Evolutionary conservation across 805 yeast species (phyloP).

Genomic region (Metschnikowia continentalis): DNA sequence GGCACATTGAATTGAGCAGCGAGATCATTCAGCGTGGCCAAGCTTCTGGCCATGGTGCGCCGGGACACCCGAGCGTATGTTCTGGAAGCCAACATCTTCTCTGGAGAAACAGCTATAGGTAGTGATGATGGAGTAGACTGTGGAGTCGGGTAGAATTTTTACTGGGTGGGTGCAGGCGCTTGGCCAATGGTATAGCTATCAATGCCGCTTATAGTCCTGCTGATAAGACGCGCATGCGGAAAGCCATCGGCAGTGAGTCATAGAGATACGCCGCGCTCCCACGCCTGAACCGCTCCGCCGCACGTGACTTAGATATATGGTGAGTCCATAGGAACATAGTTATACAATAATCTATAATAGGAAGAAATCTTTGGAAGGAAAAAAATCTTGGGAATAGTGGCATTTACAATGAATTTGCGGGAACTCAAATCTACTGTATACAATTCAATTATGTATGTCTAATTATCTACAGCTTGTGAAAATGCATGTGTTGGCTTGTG

Average conservation of each 20-base stretch:
- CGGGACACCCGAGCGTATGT: constrained; percentile 8
- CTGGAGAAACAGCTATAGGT: neutral
- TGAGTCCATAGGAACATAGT: too few relatives aligned
- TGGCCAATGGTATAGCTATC: constrained; percentile 10
- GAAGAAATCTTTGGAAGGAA: too few relatives aligned
- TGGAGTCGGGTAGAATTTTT: neutral
- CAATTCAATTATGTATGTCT: too few relatives aligned
- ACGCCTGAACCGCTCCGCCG: constrained; percentile 1
- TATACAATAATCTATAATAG: too few relatives aligned
- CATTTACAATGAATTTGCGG: too few relatives aligned
- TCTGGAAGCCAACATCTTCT: constrained; percentile 17
- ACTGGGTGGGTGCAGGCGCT: constrained; percentile 4
- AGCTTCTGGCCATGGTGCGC: constrained; percentile 16
- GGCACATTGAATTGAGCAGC: constrained; percentile 43
- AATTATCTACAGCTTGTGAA: too few relatives aligned
- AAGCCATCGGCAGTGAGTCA: constrained; percentile 2
- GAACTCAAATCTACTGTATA: too few relatives aligned
- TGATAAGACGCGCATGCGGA: constrained; percentile 8
- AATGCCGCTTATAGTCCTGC: constrained; percentile 14
- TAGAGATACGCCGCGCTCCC: constrained; percentile 4
- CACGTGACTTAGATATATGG: neutral
- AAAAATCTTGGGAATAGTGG: too few relatives aligned
- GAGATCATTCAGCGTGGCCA: constrained; percentile 30
- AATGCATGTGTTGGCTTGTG: neutral
- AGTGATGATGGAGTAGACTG: neutral